phyloP scores from a whole-genome alignment of 2,329 filamentous ascomycete species.

The Kalaharituber pfeilii region DNA sequence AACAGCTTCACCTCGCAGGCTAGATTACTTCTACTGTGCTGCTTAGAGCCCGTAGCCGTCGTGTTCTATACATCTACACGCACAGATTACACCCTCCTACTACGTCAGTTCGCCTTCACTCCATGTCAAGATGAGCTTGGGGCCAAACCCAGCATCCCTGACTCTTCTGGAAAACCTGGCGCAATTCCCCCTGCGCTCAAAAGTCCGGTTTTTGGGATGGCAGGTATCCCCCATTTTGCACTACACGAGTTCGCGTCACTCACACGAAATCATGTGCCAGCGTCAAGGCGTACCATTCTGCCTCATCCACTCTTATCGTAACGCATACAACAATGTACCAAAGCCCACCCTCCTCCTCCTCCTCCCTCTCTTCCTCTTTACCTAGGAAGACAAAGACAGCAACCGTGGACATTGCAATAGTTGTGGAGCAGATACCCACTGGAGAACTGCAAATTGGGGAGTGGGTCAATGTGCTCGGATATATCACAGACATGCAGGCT shows the following conservation, averaged over 20 bases:
- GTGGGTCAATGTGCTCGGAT: conserved; percentile 82
- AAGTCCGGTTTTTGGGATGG: conserved; percentile 90
- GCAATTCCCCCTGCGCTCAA: conserved; percentile 34
- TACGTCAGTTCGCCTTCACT: too few species aligned
- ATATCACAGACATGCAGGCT: conserved; percentile 35
- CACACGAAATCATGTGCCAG: too few species aligned
- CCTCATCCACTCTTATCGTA: conserved; percentile 45
- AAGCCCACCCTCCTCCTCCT: background rate
- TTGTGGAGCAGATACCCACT: too few species aligned
- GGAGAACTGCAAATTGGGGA: conserved; percentile 53
- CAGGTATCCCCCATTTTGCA: too few species aligned
- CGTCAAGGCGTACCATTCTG: conserved; percentile 40
- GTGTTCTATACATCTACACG: too few species aligned
- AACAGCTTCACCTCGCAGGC: too few species aligned
- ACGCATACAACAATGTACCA: conserved; percentile 29
- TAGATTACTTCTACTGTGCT: too few species aligned
- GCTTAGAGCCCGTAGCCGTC: too few species aligned
- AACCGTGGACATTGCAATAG: conserved; percentile 42
- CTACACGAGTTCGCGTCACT: too few species aligned
- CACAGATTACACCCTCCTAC: too few species aligned
- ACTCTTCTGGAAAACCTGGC: background rate
- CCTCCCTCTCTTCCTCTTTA: background rate
- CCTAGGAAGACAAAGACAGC: background rate
- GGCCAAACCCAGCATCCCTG: background rate
- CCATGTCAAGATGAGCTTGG: background rate